Base-by-base conservation (phyloP, 371 early-diverging fungal genomes). In the Umbelopsis sp. region DNA sequence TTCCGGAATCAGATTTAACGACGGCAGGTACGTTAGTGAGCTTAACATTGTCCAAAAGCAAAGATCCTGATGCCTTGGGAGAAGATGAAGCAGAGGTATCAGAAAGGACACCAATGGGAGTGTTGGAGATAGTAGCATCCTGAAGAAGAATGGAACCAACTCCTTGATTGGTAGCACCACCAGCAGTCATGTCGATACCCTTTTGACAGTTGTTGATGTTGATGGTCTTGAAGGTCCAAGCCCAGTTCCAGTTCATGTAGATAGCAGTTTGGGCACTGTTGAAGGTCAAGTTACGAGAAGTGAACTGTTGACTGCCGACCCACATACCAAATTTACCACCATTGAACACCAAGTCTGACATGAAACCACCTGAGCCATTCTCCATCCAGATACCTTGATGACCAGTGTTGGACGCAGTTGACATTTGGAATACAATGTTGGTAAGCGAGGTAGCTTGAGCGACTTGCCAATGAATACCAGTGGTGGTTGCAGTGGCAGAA, bases 361-460 rank as follows among this genome's bases (percentile, higher is more conserved):
- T 75, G 53, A 74, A 74, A 12, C 74, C 74, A 44, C 74, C 74
- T 22, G 74, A 74, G 20, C 75, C 75, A 44, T 74, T 74, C 50
- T 74, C 75, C 71, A 74, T 74, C 41, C 51, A 74, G 18, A 74
- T 35, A 51, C 74, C 74, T 38, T 75, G 76, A 37, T 73, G 74
- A 4, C 32, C 69, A 44, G 64, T 64, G 8, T 64, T 64, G 22
- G 64, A 64, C 0, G 44, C 64, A 3, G 69, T 63, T 0, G 65
- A 53, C 73, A 74, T 70, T 29, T 63, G 24, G 57, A 74, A 74
- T 1, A 44, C 73, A 44, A 74, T 37, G 69, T 74, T 72, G 16
- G 50, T 53, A 25, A 74, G 66, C 24, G 65, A 64, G 14, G 74
- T 74, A 5, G 74, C 74, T 37, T 74, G 74, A 25, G 74, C 67